Conservation (phyloP, 2,329 filamentous ascomycete species). For the Alternaria tenuissima region DNA sequence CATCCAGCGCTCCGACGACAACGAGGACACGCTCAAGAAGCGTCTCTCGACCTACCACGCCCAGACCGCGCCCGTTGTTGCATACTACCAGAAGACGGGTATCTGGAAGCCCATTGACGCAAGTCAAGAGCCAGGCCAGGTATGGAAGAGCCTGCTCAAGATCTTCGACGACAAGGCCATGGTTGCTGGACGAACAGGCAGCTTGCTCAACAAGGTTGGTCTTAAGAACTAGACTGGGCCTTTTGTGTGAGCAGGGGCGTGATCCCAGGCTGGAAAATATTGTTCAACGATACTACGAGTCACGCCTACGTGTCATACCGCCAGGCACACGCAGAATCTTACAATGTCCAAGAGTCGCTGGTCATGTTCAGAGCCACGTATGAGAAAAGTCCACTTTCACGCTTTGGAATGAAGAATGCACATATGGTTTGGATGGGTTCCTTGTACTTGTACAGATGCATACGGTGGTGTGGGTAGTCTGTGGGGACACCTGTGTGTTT, state of each 20-base stretch:
- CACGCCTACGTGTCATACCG: constrained; percentile 7
- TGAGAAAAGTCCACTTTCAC: constrained; percentile 13
- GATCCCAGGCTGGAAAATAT: constrained; percentile 3
- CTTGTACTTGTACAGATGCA: constrained; percentile 40
- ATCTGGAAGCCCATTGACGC: constrained; percentile 98
- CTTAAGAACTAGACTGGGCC: constrained; percentile 56
- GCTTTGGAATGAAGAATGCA: constrained; percentile 28
- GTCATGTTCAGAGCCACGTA: constrained; percentile 9
- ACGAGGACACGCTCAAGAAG: constrained; percentile 95
- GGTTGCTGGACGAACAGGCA: constrained; percentile 50
- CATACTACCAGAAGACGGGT: constrained; percentile 96
- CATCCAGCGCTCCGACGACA: constrained; percentile 96
- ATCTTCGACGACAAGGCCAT: constrained; percentile 73
- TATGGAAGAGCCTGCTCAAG: constrained; percentile 91
- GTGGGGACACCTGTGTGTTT: constrained; percentile 5
- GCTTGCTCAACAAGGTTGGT: constrained; percentile 63
- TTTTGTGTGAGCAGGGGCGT: background rate
- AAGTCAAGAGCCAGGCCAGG: constrained; percentile 92
- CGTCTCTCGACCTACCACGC: constrained; percentile 90
- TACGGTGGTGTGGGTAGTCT: constrained; percentile 15
- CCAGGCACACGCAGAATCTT: constrained; percentile 1
- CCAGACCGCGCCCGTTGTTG: constrained; percentile 90
- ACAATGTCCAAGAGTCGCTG: background rate
- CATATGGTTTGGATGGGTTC: constrained; percentile 25
- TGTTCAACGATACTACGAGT: constrained; percentile 11